Evolutionary conservation across 805 yeast species (phyloP), one percentile per base, ranked within the genome.

Genomic region (Saturnispora dispora): DNA sequence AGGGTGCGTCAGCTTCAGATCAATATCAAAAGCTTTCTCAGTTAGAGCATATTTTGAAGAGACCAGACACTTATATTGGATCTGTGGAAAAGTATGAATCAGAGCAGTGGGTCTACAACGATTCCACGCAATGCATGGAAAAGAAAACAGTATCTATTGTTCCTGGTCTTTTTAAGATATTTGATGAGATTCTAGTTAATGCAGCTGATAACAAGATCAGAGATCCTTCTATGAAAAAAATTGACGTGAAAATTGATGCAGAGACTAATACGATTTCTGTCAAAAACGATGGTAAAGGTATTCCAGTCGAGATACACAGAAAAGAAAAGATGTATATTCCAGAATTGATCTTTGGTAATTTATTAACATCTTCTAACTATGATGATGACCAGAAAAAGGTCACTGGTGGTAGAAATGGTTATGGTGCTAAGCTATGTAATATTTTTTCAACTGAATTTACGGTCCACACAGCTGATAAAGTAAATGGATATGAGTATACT

Each of bases 171-270:
- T 91, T 88, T 71, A 93, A 93, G 70, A 91, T 93, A 51, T 93
- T 93, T 65, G 99, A 93, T 67, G 99, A 93, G 70, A 90, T 93
- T 53, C 72, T 93, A 55, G 99, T 93, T 50, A 93, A 93, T 67
- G 98, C 99, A 5, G 99, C 99, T 13, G 99, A 93, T 69, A 93
- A 93, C 73, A 93, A 93, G 71, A 91, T 91, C 54, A 80, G 98
- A 59, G 99, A 93, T 64, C 88, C 96, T 1, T 58, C 77, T 9
- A 93, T 93, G 99, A 85, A 81, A 58, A 81, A 77, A 59, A 79
- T 93, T 55, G 87, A 81, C 52, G 98, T 93, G n/a, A 76, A 70
- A 39, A 88, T 93, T 52, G 83, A 87, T 59, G 74, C 83, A 4
- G 96, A 83, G 53, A 73, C 76, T 48, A 88, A 88, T 63, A 62